These are phyloP conservation scores for Plasmodium coatneyi DNA, from an alignment of 169 alveolate species.

Conservation along the genomic window DNA sequence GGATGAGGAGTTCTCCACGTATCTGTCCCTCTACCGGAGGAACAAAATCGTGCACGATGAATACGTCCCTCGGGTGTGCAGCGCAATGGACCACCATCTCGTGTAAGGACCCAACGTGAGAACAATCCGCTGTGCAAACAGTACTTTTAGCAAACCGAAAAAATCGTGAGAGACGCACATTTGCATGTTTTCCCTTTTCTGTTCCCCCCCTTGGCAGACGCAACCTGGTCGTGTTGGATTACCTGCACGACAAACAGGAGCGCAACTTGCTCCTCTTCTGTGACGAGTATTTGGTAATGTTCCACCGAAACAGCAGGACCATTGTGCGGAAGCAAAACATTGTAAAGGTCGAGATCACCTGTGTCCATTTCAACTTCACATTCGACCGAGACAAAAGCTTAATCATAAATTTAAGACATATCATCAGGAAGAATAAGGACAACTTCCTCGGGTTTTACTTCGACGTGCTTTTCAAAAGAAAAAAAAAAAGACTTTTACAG, in stretches of 20 bases:
- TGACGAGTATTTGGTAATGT: conserved; percentile 5
- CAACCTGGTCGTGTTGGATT: not conserved
- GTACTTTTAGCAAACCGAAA: not conserved
- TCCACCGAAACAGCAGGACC: not conserved
- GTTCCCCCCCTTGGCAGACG: not conserved
- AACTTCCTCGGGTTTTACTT: conserved; percentile 37
- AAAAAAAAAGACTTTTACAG: conserved; percentile 30
- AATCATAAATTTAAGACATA: conserved; percentile 11
- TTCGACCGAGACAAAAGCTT: conserved; percentile 33
- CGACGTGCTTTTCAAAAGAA: conserved; percentile 39
- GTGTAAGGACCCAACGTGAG: not conserved
- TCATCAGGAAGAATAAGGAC: conserved; percentile 34
- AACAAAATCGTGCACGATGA: not conserved
- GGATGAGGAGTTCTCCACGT: not conserved
- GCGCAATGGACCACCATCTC: not conserved
- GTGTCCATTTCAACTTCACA: conserved; percentile 33
- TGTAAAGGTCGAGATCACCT: conserved; percentile 16
- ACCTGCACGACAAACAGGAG: conserved; percentile 29
- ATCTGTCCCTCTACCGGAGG: conserved; percentile 9
- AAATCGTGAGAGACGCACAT: not conserved
- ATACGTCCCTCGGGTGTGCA: not conserved
- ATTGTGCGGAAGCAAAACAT: conserved; percentile 27
- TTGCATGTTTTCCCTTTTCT: not conserved
- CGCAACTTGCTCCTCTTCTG: conserved; percentile 19
- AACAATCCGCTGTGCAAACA: not conserved